These are phyloP conservation scores for Marsdenia floribunda DNA, from an alignment of 257 asterid genomes.

Conservation along the genomic window DNA sequence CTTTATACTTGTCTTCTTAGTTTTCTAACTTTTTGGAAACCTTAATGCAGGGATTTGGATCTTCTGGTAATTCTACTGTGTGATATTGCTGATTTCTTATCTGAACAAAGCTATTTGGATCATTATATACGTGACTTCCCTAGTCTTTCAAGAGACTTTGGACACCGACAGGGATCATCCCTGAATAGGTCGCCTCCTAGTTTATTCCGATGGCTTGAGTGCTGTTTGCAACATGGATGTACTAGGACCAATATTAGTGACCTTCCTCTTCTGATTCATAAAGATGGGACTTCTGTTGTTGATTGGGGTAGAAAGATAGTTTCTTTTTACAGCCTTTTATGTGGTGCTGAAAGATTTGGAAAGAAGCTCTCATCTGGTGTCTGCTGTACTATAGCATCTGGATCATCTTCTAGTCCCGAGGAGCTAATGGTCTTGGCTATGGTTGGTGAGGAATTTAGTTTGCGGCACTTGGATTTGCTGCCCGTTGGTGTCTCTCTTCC, in stretches of 20 bases:
- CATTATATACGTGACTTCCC: conserved; percentile 91
- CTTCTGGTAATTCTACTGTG: conserved; percentile 70
- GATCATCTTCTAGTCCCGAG: conserved; percentile 56
- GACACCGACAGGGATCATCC: conserved; percentile 26
- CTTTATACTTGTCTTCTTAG: conserved; percentile 10
- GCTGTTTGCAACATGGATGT: conserved; percentile 71
- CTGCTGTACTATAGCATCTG: conserved; percentile 61
- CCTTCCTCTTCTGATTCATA: conserved; percentile 66
- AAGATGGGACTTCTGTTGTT: conserved; percentile 61
- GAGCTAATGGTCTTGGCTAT: conserved; percentile 82
- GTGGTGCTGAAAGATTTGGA: conserved; percentile 69
- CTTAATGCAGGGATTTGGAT: conserved; percentile 66
- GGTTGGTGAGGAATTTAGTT: conserved; percentile 95
- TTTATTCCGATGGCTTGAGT: conserved; percentile 88
- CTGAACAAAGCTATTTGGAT: conserved; percentile 75
- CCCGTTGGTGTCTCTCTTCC: conserved; percentile 97
- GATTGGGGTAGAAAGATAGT: conserved; percentile 87
- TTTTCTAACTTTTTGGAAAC: conserved; percentile 3
- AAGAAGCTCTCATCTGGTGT: conserved; percentile 79
- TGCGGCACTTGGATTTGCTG: conserved; percentile 84
- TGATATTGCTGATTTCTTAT: conserved; percentile 60
- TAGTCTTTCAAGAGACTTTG: conserved; percentile 37
- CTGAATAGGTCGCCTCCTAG: conserved; percentile 60
- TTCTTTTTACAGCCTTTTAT: conserved; percentile 80
- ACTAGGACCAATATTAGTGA: conserved; percentile 51